Conservation (phyloP, 331 rosid species). For the Rhamnella rubrinervis region DNA sequence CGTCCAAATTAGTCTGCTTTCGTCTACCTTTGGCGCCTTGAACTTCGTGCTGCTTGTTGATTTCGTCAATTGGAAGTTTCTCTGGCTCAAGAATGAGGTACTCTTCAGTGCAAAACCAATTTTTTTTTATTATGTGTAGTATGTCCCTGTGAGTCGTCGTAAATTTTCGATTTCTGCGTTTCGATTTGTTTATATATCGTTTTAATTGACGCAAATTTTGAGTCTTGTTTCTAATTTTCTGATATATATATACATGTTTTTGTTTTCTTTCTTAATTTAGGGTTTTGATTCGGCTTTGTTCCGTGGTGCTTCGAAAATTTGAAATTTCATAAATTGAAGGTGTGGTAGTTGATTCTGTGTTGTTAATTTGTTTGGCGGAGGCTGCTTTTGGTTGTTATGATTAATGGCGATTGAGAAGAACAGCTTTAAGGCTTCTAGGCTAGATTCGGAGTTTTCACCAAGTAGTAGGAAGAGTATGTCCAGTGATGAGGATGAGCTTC, state of each 20-base stretch:
- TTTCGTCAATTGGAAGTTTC: constrained; percentile 21
- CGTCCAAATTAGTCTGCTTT: background rate
- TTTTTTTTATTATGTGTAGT: background rate
- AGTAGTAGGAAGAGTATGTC: constrained; percentile 82
- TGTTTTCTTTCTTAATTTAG: constrained; percentile 33
- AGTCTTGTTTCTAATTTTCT: constrained; percentile 2
- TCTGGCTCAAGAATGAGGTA: constrained; percentile 46
- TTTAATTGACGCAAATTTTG: constrained; percentile 4
- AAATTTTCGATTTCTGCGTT: background rate
- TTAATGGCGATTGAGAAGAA: constrained; percentile 98
- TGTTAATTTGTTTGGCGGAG: constrained; percentile 23
- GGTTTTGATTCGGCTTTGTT: constrained; percentile 57
- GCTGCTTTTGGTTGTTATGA: constrained; percentile 47
- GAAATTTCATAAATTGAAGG: constrained; percentile 23
- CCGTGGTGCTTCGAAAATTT: constrained; percentile 17
- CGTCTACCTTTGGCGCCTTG: constrained; percentile 3
- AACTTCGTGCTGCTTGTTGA: constrained; percentile 15
- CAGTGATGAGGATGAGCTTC: constrained; percentile 87
- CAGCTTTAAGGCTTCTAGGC: constrained; percentile 77
- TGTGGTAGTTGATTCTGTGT: constrained; percentile 16
- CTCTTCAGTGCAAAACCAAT: constrained; percentile 1
- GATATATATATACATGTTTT: background rate
- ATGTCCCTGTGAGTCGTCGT: background rate
- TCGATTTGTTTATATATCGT: background rate
- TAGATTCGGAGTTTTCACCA: constrained; percentile 82